Evolutionary conservation across 148 eudicot genomes (phyloP).

Genomic region (Euryodendron excelsum): DNA sequence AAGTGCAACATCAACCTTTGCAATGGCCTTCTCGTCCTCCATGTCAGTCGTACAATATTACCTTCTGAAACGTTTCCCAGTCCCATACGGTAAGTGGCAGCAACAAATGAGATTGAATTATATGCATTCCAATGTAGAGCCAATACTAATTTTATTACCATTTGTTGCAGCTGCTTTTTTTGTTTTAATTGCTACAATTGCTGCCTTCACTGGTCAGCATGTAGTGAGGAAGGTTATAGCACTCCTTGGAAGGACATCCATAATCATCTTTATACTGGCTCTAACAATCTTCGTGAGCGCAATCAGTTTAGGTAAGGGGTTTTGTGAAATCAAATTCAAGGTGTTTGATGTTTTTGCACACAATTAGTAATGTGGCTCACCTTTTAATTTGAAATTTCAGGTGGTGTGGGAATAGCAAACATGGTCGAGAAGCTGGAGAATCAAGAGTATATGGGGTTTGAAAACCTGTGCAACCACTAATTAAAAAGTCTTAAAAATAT

Average conservation of each 20-base stretch:
- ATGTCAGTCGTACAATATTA: slow-evolving; percentile 67
- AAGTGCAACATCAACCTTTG: slow-evolving; percentile 68
- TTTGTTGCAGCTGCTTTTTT: slow-evolving; percentile 41
- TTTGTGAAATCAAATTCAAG: background rate
- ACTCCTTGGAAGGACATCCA: slow-evolving; percentile 49
- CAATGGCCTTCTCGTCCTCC: slow-evolving; percentile 68
- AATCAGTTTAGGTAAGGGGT: slow-evolving; percentile 33
- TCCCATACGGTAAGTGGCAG: slow-evolving; percentile 52
- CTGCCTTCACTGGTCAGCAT: slow-evolving; percentile 50
- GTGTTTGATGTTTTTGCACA: background rate
- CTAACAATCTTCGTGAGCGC: slow-evolving; percentile 51
- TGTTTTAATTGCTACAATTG: slow-evolving; percentile 44
- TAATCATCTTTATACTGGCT: slow-evolving; percentile 55
- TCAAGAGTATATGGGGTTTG: slow-evolving; percentile 63
- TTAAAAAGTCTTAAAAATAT: slow-evolving; percentile 10
- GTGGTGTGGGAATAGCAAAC: slow-evolving; percentile 49
- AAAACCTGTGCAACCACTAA: slow-evolving; percentile 38
- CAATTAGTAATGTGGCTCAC: background rate
- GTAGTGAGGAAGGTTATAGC: slow-evolving; percentile 40
- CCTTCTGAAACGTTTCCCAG: slow-evolving; percentile 66
- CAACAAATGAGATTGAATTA: background rate
- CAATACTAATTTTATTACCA: background rate
- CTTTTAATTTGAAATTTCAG: slow-evolving; percentile 16
- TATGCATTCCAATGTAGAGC: background rate
- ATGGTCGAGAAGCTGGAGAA: slow-evolving; percentile 48